Base-by-base conservation (phyloP, 2,329 filamentous ascomycete genomes). In the Macrophomina pseudophaseolina region DNA sequence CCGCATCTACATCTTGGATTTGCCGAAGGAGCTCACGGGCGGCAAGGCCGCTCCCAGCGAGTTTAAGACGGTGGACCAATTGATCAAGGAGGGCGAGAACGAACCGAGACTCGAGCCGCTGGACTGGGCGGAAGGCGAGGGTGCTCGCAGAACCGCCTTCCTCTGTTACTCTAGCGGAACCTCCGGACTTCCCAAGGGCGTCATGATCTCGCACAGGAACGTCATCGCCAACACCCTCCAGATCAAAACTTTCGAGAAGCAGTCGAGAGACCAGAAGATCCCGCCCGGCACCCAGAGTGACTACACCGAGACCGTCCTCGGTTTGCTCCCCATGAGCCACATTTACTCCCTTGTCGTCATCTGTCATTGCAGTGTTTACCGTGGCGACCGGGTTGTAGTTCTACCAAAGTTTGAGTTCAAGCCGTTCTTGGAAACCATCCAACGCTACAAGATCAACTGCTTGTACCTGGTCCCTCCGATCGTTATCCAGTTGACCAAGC, bases 101-200 rank as follows among this genome's bases (percentile, higher is more conserved):
- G 77, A 88, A 40, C 83, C 85, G 2, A 77, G 81, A 18, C 75
- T 91, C 28, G 83, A 87, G 67, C 79, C 82, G 5, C 75, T 90
- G 72, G 82, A 81, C 38, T 91, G 89, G 89, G 73, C 79, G 49
- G 83, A 84, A 67, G 90, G 90, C 0, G 87, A 91, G 71, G 90
- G 88, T 3, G 85, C 85, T 42, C 86, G 87, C 64, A 88, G 90
- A 72, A 88, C 88, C 5, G 90, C 92, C 0, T 94, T 91, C 74
- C 82, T 96, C 52, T 93, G 90, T 79, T 94, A 92, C 76, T 93
- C 90, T 0, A 92, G 89, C 74, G 91, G 91, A 23, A 94, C 91
- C 1, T 93, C 91, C 11, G 91, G 91, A 3, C 79, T 94, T 44
- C 91, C 91, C 87, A 93, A 93, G 89, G 91, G 91, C 52, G 91